These are phyloP conservation scores for Geosmithia flava DNA, from an alignment of 2,329 filamentous ascomycete species.

Conservation along the genomic window DNA sequence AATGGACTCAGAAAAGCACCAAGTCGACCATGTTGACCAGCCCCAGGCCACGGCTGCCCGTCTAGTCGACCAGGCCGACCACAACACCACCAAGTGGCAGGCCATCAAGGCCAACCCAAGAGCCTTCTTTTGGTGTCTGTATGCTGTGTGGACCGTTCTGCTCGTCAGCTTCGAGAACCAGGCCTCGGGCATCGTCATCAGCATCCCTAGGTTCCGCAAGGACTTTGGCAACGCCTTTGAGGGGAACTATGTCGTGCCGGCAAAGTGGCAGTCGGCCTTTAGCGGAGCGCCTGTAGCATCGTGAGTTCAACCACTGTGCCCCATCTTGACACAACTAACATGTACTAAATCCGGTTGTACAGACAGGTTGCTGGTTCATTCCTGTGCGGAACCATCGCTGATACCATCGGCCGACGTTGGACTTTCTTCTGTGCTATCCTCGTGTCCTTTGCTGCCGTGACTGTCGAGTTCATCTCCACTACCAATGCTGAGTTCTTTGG, in stretches of 20 bases:
- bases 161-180: constrained; percentile 28
- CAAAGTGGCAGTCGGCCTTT: constrained; percentile 31
- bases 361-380: constrained; percentile 15
- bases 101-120: constrained; percentile 13
- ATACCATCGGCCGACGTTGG: constrained; percentile 19
- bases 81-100: constrained; percentile 9
- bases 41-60: constrained; percentile 4
- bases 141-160: constrained; percentile 23
- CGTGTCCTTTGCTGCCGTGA: constrained; percentile 22
- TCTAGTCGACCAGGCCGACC: constrained; percentile 13
- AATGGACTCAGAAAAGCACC: neutral
- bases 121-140: constrained; percentile 20
- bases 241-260: constrained; percentile 23
- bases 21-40: neutral
- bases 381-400: constrained; percentile 19
- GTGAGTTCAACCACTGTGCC: constrained; percentile 7
- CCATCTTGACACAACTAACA: neutral
- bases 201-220: constrained; percentile 30
- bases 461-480: constrained; percentile 26
- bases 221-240: constrained; percentile 26
- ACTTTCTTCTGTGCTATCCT: constrained; percentile 20
- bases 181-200: constrained; percentile 24
- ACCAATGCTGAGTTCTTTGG: constrained; percentile 25
- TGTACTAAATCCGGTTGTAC: neutral
- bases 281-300: constrained; percentile 26